Evolutionary conservation across 2,329 filamentous ascomycete genomes (phyloP).

Genomic region (Scedosporium boydii): DNA sequence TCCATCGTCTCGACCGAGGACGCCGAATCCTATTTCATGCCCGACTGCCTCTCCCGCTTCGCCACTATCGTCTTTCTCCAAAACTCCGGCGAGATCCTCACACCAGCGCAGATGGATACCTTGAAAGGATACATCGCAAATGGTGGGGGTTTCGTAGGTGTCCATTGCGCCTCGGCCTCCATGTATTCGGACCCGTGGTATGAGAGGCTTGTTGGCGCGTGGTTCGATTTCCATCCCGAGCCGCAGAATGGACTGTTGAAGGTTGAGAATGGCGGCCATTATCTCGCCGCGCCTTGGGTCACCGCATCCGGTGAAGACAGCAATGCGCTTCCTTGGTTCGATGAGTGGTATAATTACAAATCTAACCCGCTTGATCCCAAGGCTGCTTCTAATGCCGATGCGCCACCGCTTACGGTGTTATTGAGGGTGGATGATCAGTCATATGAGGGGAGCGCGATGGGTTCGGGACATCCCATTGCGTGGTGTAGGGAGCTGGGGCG

Average conservation of each 20-base stretch:
- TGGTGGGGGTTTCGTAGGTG: slow-evolving; percentile 28
- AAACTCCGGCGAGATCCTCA: slow-evolving; percentile 27
- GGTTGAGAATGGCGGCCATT: slow-evolving; percentile 19
- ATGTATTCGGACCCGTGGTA: slow-evolving; percentile 26
- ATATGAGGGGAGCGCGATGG: slow-evolving; percentile 25
- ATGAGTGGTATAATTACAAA: slow-evolving; percentile 34
- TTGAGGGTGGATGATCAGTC: slow-evolving; percentile 23
- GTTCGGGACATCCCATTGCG: slow-evolving; percentile 26
- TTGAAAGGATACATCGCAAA: slow-evolving; percentile 21
- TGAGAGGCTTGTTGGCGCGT: slow-evolving; percentile 25
- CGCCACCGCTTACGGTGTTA: slow-evolving; percentile 16
- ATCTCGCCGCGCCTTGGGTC: slow-evolving; percentile 15
- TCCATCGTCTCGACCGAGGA: slow-evolving; percentile 23
- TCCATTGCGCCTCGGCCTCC: slow-evolving; percentile 28
- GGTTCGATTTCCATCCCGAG: slow-evolving; percentile 27
- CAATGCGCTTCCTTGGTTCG: slow-evolving; percentile 17
- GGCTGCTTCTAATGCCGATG: slow-evolving; percentile 13
- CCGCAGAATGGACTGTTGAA: slow-evolving; percentile 23
- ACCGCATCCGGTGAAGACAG: not conserved
- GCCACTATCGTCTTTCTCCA: slow-evolving; percentile 28
- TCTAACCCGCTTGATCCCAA: slow-evolving; percentile 15
- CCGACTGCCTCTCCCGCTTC: slow-evolving; percentile 20
- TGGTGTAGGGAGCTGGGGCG: slow-evolving; percentile 30
- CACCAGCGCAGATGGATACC: slow-evolving; percentile 19
- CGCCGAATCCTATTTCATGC: slow-evolving; percentile 22